Evolutionary conservation across 257 asterid genomes (phyloP).

Genomic region (Knoxia roxburghii): DNA sequence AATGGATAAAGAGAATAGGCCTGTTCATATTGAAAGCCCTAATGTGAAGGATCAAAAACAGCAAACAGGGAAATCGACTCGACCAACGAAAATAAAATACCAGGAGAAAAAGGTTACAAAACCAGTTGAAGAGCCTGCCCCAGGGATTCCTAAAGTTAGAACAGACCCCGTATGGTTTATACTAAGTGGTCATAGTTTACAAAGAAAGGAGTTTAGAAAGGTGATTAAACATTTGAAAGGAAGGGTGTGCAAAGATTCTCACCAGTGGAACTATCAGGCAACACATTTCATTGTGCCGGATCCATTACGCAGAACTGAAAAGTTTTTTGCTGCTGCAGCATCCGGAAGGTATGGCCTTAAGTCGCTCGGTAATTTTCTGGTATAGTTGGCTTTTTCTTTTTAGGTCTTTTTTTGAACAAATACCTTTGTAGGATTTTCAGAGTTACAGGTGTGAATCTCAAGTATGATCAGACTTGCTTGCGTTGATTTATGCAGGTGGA

Average conservation of each 20-base stretch:
- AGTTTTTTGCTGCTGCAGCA: conserved; percentile 93
- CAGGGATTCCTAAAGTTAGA: conserved; percentile 16
- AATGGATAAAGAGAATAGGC: conserved; percentile 43
- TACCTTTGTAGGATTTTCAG: neutral
- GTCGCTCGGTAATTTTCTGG: neutral
- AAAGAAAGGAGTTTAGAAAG: conserved; percentile 81
- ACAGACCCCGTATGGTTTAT: conserved; percentile 59
- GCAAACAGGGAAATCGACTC: conserved; percentile 19
- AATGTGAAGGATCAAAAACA: conserved; percentile 21
- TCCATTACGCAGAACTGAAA: conserved; percentile 83
- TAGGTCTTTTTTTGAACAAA: neutral
- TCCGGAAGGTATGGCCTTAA: conserved; percentile 71
- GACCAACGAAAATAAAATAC: conserved; percentile 23
- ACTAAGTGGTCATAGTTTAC: conserved; percentile 73
- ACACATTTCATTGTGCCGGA: conserved; percentile 88
- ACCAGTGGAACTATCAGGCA: conserved; percentile 94
- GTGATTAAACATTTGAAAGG: conserved; percentile 65
- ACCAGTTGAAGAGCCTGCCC: conserved; percentile 12
- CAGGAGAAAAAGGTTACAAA: conserved; percentile 8
- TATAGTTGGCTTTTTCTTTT: neutral
- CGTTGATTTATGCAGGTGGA: conserved; percentile 65
- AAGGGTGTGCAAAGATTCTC: conserved; percentile 78
- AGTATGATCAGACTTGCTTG: neutral
- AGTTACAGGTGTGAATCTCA: neutral
- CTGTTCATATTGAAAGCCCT: conserved; percentile 10